Percentiles rank a stretch among this genome's conserved stretches.
These are phyloP conservation scores for Apiospora arundinis DNA, from an alignment of 2,329 filamentous ascomycete species.

Conservation along the genomic window DNA sequence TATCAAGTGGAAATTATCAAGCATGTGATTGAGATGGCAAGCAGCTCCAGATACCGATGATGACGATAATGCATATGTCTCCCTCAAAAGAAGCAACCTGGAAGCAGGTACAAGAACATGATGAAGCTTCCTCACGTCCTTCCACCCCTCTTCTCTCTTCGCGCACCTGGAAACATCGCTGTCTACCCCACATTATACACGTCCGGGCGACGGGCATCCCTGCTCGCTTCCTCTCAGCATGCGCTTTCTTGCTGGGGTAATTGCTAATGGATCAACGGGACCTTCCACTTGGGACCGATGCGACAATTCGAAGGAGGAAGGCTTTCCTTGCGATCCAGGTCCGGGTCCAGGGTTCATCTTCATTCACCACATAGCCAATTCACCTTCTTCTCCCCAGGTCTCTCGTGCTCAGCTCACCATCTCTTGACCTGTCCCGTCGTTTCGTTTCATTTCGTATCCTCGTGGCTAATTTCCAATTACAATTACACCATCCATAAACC, in stretches of 20 bases:
- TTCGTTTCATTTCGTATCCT: not conserved
- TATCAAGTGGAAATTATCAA: too few species aligned
- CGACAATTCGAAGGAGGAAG: not conserved
- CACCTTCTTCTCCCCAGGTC: not conserved
- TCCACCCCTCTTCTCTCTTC: not conserved
- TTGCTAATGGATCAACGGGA: conserved; percentile 9
- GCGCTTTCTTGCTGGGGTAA: not conserved
- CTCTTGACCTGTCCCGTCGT: not conserved
- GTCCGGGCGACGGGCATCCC: conserved; percentile 6
- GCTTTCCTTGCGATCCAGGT: not conserved
- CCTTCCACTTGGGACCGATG: conserved; percentile 19
- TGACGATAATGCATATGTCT: too few species aligned
- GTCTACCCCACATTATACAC: conserved; percentile 17
- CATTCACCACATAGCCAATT: not conserved
- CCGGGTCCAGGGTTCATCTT: not conserved
- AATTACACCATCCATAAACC: not conserved
- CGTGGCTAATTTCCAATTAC: not conserved
- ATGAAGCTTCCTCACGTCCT: not conserved
- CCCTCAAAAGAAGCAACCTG: too few species aligned
- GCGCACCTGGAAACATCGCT: conserved; percentile 9
- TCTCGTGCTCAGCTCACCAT: not conserved
- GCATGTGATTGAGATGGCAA: too few species aligned
- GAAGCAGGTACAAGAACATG: not conserved
- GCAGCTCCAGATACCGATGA: too few species aligned
- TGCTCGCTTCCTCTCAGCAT: conserved; percentile 7